Percentiles rank a stretch among this genome's conserved stretches.
phyloP scores from a whole-genome alignment of 495 filamentous ascomycete species.

The Xanthoparmelia taractica region DNA sequence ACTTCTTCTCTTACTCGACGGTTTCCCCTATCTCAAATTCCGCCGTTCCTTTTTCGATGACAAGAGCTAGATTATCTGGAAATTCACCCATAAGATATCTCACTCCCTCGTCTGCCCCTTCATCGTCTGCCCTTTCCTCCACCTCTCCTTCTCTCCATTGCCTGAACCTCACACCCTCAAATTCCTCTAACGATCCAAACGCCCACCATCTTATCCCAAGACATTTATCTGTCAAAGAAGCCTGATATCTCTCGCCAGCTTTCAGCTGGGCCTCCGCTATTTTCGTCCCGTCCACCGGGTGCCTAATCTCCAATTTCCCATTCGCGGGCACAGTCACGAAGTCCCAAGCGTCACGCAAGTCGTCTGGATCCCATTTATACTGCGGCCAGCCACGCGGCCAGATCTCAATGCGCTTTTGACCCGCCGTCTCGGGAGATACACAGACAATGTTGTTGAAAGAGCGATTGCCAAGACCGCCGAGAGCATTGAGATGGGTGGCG shows the following conservation, averaged over 20 bases:
- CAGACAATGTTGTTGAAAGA: background rate
- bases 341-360: background rate
- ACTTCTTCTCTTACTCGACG: too few species aligned
- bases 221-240: background rate
- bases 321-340: background rate
- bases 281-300: background rate
- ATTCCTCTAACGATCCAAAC: background rate
- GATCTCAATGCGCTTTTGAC: background rate
- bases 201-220: background rate
- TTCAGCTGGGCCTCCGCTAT: background rate
- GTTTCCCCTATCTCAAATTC: background rate
- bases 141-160: background rate
- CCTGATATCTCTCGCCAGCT: background rate
- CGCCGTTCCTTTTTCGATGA: background rate
- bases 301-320: background rate
- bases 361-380: background rate
- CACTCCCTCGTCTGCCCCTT: background rate
- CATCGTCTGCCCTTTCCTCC: background rate
- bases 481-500: background rate
- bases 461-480: background rate
- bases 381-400: background rate
- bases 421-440: background rate
- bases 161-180: background rate
- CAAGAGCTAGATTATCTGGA: background rate
- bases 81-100: background rate